A percentile compares a stretch with the other conserved stretches of the same genome.
These are phyloP conservation scores for Ustilago loliicola DNA, from an alignment of 1,284 basidiomycete genomes.

Conservation along the genomic window DNA sequence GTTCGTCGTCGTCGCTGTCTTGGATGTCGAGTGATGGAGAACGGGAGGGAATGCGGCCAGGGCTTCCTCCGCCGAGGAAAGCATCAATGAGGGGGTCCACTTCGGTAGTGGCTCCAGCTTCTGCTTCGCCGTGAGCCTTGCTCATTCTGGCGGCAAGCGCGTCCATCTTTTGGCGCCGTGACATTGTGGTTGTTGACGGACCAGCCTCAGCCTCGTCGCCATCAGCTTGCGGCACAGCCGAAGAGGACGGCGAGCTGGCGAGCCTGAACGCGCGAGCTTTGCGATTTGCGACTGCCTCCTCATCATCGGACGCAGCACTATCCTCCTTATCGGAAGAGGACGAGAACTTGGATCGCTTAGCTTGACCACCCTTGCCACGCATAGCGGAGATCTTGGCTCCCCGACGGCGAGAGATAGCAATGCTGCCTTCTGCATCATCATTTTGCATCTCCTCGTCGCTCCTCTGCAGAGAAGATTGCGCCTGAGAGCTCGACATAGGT, in stretches of 20 bases:
- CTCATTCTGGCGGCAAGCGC: conserved; percentile 39
- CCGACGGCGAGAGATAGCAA: conserved; percentile 27
- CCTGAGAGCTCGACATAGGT: conserved; percentile 34
- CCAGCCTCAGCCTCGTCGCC: conserved; percentile 10
- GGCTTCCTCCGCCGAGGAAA: conserved; percentile 28
- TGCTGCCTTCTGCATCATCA: conserved; percentile 17
- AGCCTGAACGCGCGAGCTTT: conserved; percentile 39
- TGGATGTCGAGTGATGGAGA: conserved; percentile 46
- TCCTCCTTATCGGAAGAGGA: conserved; percentile 26
- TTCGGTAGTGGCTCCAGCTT: conserved; percentile 6
- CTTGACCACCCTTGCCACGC: conserved; percentile 27
- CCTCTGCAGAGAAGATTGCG: conserved; percentile 15
- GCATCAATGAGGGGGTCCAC: conserved; percentile 31
- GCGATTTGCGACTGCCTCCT: conserved; percentile 17
- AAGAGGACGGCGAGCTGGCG: conserved; percentile 24
- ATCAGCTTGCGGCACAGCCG: conserved; percentile 9
- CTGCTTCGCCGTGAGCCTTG: conserved; percentile 19
- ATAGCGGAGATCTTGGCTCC: conserved; percentile 43
- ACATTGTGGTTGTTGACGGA: conserved; percentile 5
- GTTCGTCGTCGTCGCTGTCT: conserved; percentile 41
- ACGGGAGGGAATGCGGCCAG: conserved; percentile 18
- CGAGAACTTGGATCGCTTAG: conserved; percentile 25
- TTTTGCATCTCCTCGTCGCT: conserved; percentile 10
- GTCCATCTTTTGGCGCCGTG: conserved; percentile 34
- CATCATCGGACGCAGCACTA: conserved; percentile 14